Evolutionary conservation across 2,329 filamentous ascomycete species (phyloP).

Genomic region (Xylariaceae sp.): DNA sequence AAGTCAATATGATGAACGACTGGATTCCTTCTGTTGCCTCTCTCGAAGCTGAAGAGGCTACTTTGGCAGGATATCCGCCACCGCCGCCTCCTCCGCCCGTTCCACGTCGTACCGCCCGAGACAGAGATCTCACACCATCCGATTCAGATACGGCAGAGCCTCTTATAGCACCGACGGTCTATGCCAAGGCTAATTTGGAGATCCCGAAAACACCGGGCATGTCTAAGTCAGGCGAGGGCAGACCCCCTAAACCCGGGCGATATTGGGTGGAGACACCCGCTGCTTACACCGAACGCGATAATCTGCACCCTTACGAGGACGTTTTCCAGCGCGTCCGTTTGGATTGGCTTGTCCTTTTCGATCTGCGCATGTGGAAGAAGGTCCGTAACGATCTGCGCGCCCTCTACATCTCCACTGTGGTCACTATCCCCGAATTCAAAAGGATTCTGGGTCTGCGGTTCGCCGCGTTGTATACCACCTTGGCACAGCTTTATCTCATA

Average conservation of each 20-base stretch:
- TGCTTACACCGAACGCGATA: conserved; percentile 58
- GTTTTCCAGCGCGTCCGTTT: conserved; percentile 83
- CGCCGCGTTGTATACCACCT: conserved; percentile 85
- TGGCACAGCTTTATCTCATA: conserved; percentile 92
- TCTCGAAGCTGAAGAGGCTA: conserved; percentile 70
- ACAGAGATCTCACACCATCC: conserved; percentile 61
- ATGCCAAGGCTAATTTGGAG: conserved; percentile 60
- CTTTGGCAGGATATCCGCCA: conserved; percentile 68
- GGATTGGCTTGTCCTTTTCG: conserved; percentile 92
- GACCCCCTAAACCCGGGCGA: conserved; percentile 59
- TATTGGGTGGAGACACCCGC: conserved; percentile 85
- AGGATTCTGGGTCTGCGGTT: conserved; percentile 88
- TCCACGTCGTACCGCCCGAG: conserved; percentile 42
- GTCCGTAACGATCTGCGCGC: conserved; percentile 84
- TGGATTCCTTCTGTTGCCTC: conserved; percentile 57
- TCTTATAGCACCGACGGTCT: conserved; percentile 56
- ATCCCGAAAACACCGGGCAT: conserved; percentile 76
- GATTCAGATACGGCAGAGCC: conserved; percentile 69
- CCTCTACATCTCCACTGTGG: conserved; percentile 92
- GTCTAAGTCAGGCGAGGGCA: conserved; percentile 36
- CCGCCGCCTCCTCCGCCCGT: conserved; percentile 60
- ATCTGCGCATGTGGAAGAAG: conserved; percentile 94
- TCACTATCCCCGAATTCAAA: conserved; percentile 94
- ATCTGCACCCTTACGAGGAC: conserved; percentile 71
- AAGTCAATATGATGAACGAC: conserved; percentile 42